Base-by-base conservation (phyloP, 768 basidiomycete species). In the Tubosaeta sp. region DNA sequence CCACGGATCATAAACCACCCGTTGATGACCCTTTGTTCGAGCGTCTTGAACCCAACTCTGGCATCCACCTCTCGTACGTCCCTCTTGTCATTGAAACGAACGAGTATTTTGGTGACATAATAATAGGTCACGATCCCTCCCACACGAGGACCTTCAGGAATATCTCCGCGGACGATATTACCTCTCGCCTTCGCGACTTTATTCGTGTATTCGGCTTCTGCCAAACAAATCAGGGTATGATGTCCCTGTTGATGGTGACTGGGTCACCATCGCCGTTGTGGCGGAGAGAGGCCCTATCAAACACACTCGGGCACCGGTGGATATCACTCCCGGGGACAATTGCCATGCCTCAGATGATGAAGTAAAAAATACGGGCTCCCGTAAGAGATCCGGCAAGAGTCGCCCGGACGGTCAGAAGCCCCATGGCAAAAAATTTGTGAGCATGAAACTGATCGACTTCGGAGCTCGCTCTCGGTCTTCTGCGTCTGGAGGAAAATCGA, bases 251-350 rank as follows among this genome's bases (percentile, higher is more conserved):
- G 80, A 82, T 6, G 90, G 90, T 3, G 96, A 98, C 67, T 98
- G 92, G 89, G 79, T 97, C 36, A 94, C 94, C 6, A 90, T 99
- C 42, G 95, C 92, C 2, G 94, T 98, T 5, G 84, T 99, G 13
- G 95, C 94, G 2, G 92, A 95, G 66, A 82, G 93, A 19, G 86
- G 92, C 3, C 86, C 84, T 7, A 73, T 94, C 63, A 83, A 80
- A 56, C 79, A 84, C 58, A 90, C 77, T 42, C 80, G 78, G 51
- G 83, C 86, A 27, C 87, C 86, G 44, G 81, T 86, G 18, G 67
- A 63, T 34, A 64, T 76, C 12, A 65, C 79, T 7, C 78, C 69
- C 29, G 69, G 66, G 11, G 74, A 73, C 24, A 78, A 81, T 43
- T 77, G 74, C 6, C 56, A 46, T 25, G 72, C 70, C 16, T 72